Evolutionary conservation across 768 basidiomycete genomes (phyloP).

Genomic region (Tylopilus cervinicoccineus): DNA sequence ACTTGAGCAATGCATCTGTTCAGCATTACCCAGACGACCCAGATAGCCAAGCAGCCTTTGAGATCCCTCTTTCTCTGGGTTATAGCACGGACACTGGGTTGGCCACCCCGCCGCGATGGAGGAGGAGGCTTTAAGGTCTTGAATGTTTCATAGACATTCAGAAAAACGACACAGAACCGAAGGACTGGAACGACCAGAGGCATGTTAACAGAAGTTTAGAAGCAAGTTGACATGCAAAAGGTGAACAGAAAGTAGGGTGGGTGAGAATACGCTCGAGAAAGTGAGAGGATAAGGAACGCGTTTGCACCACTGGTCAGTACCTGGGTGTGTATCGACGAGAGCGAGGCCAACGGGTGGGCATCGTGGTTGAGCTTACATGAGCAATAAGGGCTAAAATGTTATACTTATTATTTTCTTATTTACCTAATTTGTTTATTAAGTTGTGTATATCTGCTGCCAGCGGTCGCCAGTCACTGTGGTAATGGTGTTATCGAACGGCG

Average conservation of each 20-base stretch:
- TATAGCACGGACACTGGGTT: slow-evolving; percentile 61
- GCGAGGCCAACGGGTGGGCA: slow-evolving; percentile 2
- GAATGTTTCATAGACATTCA: slow-evolving; percentile 82
- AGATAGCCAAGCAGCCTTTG: slow-evolving; percentile 80
- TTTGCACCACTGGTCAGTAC: slow-evolving; percentile 3
- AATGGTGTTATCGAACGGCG: too few species aligned
- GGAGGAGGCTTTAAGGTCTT: slow-evolving; percentile 73
- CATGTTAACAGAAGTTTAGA: slow-evolving; percentile 39
- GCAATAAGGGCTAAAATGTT: background rate
- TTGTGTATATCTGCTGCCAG: too few species aligned
- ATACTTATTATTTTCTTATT: too few species aligned
- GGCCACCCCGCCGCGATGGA: slow-evolving; percentile 48
- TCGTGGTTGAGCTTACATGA: slow-evolving; percentile 26
- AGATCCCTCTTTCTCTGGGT: slow-evolving; percentile 79
- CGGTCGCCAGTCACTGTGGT: too few species aligned
- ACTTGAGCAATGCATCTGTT: slow-evolving; percentile 7
- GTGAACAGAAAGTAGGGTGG: background rate
- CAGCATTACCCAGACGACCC: slow-evolving; percentile 76
- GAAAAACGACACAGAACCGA: slow-evolving; percentile 64
- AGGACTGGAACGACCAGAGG: slow-evolving; percentile 64
- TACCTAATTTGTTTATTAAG: background rate
- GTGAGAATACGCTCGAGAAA: too few species aligned
- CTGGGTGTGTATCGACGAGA: slow-evolving; percentile 20
- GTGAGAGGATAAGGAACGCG: slow-evolving; percentile 2
- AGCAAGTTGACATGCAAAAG: slow-evolving; percentile 10